phyloP scores from a whole-genome alignment of 129 eudicot species.

The Solidago caesia region DNA sequence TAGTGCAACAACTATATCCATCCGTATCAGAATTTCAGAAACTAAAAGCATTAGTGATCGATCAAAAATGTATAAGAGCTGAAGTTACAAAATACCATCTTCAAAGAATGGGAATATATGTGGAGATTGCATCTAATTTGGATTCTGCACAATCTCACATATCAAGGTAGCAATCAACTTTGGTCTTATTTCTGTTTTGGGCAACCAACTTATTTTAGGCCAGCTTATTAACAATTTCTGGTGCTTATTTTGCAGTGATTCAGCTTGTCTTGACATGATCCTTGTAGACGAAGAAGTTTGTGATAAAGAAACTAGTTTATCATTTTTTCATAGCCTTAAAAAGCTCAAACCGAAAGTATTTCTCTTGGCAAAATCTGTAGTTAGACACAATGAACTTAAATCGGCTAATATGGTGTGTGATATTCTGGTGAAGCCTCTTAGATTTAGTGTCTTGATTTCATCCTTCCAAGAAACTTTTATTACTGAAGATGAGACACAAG shows the following conservation, averaged over 20 bases:
- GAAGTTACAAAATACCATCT: constrained; percentile 89
- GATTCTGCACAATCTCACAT: constrained; percentile 54
- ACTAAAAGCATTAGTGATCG: constrained; percentile 68
- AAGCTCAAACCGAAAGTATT: constrained; percentile 40
- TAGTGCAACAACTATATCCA: constrained; percentile 37
- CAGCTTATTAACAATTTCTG: background rate
- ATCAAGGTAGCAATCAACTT: constrained; percentile 11
- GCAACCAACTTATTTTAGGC: background rate
- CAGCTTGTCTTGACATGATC: constrained; percentile 48
- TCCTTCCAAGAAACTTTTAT: constrained; percentile 58
- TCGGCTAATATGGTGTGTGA: constrained; percentile 48
- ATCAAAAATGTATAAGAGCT: constrained; percentile 57
- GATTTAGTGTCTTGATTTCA: constrained; percentile 52
- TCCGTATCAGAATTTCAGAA: constrained; percentile 60
- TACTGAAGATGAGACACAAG: constrained; percentile 34
- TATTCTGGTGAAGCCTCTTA: constrained; percentile 64
- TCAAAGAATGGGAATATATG: constrained; percentile 70
- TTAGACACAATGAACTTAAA: constrained; percentile 39
- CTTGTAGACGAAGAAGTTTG: constrained; percentile 67
- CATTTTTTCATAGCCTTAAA: constrained; percentile 34
- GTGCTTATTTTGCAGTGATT: constrained; percentile 36
- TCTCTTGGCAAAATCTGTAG: constrained; percentile 43
- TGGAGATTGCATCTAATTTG: constrained; percentile 46
- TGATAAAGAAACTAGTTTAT: constrained; percentile 39
- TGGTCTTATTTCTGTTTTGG: background rate